Base-by-base conservation (phyloP, 1,139 yeast species). In the Yarrowia galli region DNA sequence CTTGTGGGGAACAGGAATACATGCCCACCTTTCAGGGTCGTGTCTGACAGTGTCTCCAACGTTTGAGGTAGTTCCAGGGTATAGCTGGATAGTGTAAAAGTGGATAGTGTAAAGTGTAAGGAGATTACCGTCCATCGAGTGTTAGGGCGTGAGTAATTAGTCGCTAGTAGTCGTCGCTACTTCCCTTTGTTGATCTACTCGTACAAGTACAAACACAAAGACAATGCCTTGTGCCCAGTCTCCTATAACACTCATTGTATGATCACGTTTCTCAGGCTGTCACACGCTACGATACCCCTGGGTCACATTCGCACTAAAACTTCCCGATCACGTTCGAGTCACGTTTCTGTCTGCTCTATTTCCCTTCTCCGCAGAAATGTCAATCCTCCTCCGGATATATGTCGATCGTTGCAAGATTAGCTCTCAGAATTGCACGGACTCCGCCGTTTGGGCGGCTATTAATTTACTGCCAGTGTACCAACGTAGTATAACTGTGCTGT, bases 381-480 rank as follows among this genome's bases (percentile, higher is more conserved):
- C 42, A 16, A n/a, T 38, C 42, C n/a, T n/a, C n/a, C n/a, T n/a
- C 15, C 46, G 38, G 38, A 36, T 36, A 36, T 36, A 36, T 36
- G 49, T 45, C 28, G 28, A 45, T 45, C 49, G 45, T 9, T 45
- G 28, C 49, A 45, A 28, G 49, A 45, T 45, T 45, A 22, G 28
- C 49, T 45, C 28, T 45, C n/a, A 43, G 6, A 7, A 15, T 23
- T 45, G 49, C 45, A 40, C 45, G 45, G 45, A 18, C 32, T 40
- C 45, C 45, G 28, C 49, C 49, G 49, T 45, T 45, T 45, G 49
- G 49, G 49, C 49, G 49, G 32, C 49, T 45, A 45, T 22, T 12
- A 15, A 36, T 36, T 13, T 15, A 13, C 40, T 36, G 40, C 4
- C 16, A 3, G 40, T 13, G 40, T 36, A 36, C 40, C n/a, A 36